Evolutionary conservation across 805 yeast genomes (phyloP).

Genomic region (Debaryomyces tyrocola): DNA sequence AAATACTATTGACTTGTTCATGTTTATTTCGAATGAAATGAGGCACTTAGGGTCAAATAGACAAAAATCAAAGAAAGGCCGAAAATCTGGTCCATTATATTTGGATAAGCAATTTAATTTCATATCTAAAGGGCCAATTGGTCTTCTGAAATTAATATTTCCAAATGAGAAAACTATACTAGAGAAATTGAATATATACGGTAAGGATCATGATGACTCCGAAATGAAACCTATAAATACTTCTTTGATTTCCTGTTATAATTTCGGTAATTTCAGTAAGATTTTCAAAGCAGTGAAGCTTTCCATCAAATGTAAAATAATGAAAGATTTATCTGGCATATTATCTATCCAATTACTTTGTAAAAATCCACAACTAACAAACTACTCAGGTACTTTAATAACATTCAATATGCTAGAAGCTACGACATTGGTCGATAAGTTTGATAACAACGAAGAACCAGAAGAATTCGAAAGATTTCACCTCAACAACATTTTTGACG

Average conservation of each 20-base stretch:
- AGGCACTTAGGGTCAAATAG: neutral
- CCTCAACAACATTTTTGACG: slow-evolving; percentile 25
- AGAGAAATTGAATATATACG: slow-evolving; percentile 54
- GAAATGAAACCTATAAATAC: slow-evolving; percentile 16
- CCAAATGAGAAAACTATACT: slow-evolving; percentile 64
- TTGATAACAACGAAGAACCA: slow-evolving; percentile 1
- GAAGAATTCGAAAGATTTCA: slow-evolving; percentile 2
- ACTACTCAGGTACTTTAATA: slow-evolving; percentile 38
- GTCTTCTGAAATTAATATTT: slow-evolving; percentile 62
- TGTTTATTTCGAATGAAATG: slow-evolving; percentile 25
- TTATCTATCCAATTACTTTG: slow-evolving; percentile 40
- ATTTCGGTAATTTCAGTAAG: slow-evolving; percentile 32
- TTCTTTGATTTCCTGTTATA: slow-evolving; percentile 28
- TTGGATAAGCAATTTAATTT: slow-evolving; percentile 46
- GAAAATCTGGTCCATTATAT: slow-evolving; percentile 2
- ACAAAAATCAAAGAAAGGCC: neutral
- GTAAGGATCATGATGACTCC: slow-evolving; percentile 23
- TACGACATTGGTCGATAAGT: slow-evolving; percentile 14
- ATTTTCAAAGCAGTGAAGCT: slow-evolving; percentile 37
- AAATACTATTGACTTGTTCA: slow-evolving; percentile 33
- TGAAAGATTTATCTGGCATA: slow-evolving; percentile 36
- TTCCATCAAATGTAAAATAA: slow-evolving; percentile 39
- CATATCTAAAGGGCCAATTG: slow-evolving; percentile 72
- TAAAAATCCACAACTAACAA: slow-evolving; percentile 24
- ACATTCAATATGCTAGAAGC: slow-evolving; percentile 41